Conservation (phyloP, 495 filamentous ascomycete species). For the Aspergillus sclerotioniger region DNA sequence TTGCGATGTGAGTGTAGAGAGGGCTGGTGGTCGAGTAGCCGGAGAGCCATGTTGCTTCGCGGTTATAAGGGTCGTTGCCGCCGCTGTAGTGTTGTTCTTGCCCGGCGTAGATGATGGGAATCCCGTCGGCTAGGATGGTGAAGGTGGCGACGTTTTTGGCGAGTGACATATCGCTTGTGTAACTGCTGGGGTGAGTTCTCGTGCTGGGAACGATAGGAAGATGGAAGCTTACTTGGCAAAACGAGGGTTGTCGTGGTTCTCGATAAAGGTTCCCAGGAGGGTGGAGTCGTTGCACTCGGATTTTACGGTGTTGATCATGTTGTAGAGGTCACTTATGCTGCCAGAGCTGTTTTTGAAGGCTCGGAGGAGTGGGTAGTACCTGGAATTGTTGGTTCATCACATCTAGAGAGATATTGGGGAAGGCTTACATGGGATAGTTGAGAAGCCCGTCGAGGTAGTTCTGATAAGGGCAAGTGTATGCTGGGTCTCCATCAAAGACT, state of each 20-base stretch:
- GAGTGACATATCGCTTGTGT: slow-evolving; percentile 49
- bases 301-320: slow-evolving; percentile 57
- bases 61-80: slow-evolving; percentile 61
- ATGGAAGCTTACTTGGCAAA: slow-evolving; percentile 51
- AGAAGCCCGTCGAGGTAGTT: slow-evolving; percentile 57
- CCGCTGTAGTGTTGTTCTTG: slow-evolving; percentile 75
- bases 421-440: slow-evolving; percentile 56
- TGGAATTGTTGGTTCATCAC: neutral
- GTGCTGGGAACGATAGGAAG: neutral
- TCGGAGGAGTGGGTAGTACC: slow-evolving; percentile 56
- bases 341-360: slow-evolving; percentile 61
- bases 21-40: slow-evolving; percentile 50
- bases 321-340: slow-evolving; percentile 57
- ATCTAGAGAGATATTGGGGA: neutral
- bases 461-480: slow-evolving; percentile 66
- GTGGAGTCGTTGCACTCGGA: slow-evolving; percentile 56
- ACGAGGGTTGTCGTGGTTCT: slow-evolving; percentile 76
- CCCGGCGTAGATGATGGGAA: slow-evolving; percentile 66
- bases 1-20: slow-evolving; percentile 14
- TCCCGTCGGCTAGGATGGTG: slow-evolving; percentile 67
- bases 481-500: slow-evolving; percentile 60
- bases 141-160: slow-evolving; percentile 70
- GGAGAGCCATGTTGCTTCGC: slow-evolving; percentile 74
- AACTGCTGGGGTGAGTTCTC: slow-evolving; percentile 35
- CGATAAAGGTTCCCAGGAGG: slow-evolving; percentile 69